These are phyloP conservation scores for Tarenaya hassleriana DNA, from an alignment of 345 rosid genomes.

Conservation along the genomic window DNA sequence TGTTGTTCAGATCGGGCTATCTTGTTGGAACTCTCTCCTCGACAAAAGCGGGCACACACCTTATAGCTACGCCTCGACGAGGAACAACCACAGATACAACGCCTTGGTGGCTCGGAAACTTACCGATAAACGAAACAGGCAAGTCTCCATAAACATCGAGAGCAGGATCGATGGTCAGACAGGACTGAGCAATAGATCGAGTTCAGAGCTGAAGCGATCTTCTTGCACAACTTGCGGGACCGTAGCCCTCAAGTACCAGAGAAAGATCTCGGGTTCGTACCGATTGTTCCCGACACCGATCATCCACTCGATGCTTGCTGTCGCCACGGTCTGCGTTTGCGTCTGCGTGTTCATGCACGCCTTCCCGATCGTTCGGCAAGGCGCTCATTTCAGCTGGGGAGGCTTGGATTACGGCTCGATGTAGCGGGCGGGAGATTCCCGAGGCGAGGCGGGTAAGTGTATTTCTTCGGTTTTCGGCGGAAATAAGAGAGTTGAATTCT, in stretches of 20 bases:
- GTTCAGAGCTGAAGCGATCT: conserved; percentile 30
- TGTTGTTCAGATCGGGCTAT: conserved; percentile 51
- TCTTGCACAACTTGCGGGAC: conserved; percentile 52
- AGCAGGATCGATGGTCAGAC: conserved; percentile 35
- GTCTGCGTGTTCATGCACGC: conserved; percentile 77
- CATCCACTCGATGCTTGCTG: conserved; percentile 68
- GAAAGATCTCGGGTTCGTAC: conserved; percentile 34
- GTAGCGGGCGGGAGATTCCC: conserved; percentile 21
- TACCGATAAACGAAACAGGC: conserved; percentile 54
- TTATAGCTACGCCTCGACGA: conserved; percentile 49
- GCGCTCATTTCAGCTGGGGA: conserved; percentile 77
- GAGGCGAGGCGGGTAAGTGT: too few relatives aligned
- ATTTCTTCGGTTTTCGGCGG: too few relatives aligned
- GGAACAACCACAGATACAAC: conserved; percentile 64
- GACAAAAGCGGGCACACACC: conserved; percentile 63
- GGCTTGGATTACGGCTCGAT: conserved; percentile 55
- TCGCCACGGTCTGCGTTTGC: conserved; percentile 87
- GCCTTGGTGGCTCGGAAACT: conserved; percentile 56
- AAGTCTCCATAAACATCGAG: conserved; percentile 50
- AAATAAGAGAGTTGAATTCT: too few relatives aligned
- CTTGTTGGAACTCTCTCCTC: conserved; percentile 51
- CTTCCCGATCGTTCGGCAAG: conserved; percentile 45
- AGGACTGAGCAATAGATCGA: conserved; percentile 19
- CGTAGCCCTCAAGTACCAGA: conserved; percentile 42
- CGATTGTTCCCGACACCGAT: conserved; percentile 69